Base-by-base conservation (phyloP, 257 asterid genomes). In the Petrea volubilis region DNA sequence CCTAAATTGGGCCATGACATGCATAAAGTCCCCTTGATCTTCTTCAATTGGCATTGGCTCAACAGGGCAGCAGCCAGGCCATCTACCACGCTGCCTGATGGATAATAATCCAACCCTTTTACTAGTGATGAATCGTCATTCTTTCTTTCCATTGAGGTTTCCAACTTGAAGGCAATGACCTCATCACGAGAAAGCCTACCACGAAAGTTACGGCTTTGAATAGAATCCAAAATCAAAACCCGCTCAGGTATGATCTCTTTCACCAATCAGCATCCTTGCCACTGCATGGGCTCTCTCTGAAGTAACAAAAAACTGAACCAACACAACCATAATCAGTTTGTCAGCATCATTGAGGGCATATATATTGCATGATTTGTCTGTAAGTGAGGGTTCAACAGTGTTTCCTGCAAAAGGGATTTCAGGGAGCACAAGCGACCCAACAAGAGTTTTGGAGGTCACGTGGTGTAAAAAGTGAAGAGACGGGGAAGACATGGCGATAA, bases 31-130 rank as follows among this genome's bases (percentile, higher is more conserved):
- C 95, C 97, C 75, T 68, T 87, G 38, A 90, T 86, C 77, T 83
- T 88, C 87, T 85, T 84, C 84, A 88, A 33, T 62, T 92, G 84
- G 41, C 98, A 95, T 40, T 87, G 87, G 70, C 88, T 82, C 86
- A 92, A 78, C 27, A 92, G 71, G 56, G 99, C 96, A 72, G 97
- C 97, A 2, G 78, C 92, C 76, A 95, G 38, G 53, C 98, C 98
- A 71, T 92, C 98, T 29, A 90, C 88, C 79, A 95, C 79, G 76
- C 99, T 95, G 68, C 99, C 99, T 10, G 99, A 95, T 13, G 98
- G 98, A 70, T 85, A 85, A 74, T 88, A 90, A 46, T 85, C 93
- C 15, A 90, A 17, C n/a, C 85, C 86, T 64, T 84, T 87, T 6
- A 92, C 64, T 27, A 88, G 69, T 0, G 73, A 77, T 21, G 68